Evolutionary conservation across 1,139 yeast genomes (phyloP), one percentile per base, ranked within the genome.

Genomic region (Arxiozyma telluris): DNA sequence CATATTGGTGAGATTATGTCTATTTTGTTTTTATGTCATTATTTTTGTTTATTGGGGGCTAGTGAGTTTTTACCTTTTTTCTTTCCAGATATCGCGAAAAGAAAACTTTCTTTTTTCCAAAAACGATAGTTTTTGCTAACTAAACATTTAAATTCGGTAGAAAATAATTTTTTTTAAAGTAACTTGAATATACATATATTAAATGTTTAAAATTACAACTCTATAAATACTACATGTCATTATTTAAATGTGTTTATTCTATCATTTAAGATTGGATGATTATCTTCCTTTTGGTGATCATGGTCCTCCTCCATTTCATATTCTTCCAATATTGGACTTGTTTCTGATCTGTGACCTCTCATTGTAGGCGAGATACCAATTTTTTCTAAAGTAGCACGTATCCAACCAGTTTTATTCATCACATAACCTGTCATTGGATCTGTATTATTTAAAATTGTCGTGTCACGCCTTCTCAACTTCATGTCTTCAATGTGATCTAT

Each of bases 401-500:
- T 39, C 42, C 54, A 50, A 9, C 52, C 47, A 2, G 60, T 44
- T 22, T 54, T 56, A 21, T 56, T 52, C 49, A 55, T 55, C 49
- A 59, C 53, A 47, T 59, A 59, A 12, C 56, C 58, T 8, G 63
- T 61, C 12, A 62, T 57, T 11, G 64, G 62, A 49, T 61, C 65
- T 1, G 42, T 46, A 22, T 49, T 47, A 20, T 30, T 30, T 22
- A 42, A 51, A 27, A 57, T 48, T 12, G 53, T 50, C 17, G 46
- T 50, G 17, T 50, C 39, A 21, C 44, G 50, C 47, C 55, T 57
- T 53, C 53, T 58, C 48, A 59, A 53, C 34, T 65, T 59, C 47
- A 76, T 64, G 52, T 83, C 87, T 70, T 84, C 90, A 17, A 79
- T 75, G 51, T 73, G 73, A 69, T 91, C 98, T 60, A 87, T 77